These are phyloP conservation scores for Microascus cirrosus DNA, from an alignment of 2,329 filamentous ascomycete species.

Conservation along the genomic window DNA sequence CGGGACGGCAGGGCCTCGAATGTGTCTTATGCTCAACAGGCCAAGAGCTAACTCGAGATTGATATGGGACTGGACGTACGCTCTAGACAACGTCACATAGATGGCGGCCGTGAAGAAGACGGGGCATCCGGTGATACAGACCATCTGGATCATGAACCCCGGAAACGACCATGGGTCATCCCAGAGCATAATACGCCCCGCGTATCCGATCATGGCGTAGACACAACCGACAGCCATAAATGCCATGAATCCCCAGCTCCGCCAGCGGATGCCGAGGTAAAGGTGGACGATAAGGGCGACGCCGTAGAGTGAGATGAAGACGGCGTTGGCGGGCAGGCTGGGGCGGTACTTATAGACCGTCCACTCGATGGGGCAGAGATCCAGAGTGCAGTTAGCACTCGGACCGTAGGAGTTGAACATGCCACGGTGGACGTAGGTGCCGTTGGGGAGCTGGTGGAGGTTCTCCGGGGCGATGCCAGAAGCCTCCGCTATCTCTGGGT, in stretches of 20 bases:
- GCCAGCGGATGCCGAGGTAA: conserved; percentile 32
- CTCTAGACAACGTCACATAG: conserved; percentile 47
- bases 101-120: conserved; percentile 44
- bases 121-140: conserved; percentile 27
- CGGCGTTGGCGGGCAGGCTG: conserved; percentile 37
- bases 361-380: conserved; percentile 26
- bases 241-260: conserved; percentile 33
- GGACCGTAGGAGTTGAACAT: conserved; percentile 5
- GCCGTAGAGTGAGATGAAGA: conserved; percentile 39
- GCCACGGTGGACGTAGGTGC: background rate
- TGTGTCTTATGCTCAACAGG: background rate
- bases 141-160: conserved; percentile 54
- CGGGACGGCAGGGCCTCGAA: background rate
- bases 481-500: background rate
- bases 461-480: background rate
- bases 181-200: conserved; percentile 45
- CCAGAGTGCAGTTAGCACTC: conserved; percentile 25
- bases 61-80: conserved; percentile 9
- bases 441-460: background rate
- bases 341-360: conserved; percentile 43
- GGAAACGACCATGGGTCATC: conserved; percentile 45
- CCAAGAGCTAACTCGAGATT: too few species aligned
- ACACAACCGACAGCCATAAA: conserved; percentile 45
- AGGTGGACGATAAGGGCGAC: conserved; percentile 31
- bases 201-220: conserved; percentile 52